Conservation (phyloP, 2,329 filamentous ascomycete genomes). For the Monosporascus cannonballus region DNA sequence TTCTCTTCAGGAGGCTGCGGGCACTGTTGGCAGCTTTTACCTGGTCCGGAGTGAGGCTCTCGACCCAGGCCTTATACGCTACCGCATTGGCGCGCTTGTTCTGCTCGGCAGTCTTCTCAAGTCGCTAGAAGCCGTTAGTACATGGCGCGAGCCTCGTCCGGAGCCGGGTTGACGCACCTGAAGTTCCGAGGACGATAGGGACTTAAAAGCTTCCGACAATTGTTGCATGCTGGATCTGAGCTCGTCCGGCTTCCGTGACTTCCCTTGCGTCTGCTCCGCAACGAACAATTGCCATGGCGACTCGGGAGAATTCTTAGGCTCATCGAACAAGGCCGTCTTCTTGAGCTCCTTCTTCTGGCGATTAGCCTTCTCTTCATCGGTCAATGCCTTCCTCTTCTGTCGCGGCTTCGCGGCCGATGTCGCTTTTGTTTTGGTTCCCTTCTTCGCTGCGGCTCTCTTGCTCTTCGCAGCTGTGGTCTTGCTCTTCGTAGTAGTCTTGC, state of each 20-base stretch:
- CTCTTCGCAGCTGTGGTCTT: slow-evolving; percentile 3
- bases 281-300: slow-evolving; percentile 34
- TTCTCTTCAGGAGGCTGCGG: slow-evolving; percentile 35
- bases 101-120: slow-evolving; percentile 26
- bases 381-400: slow-evolving; percentile 26
- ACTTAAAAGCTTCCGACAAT: slow-evolving; percentile 30
- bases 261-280: slow-evolving; percentile 22
- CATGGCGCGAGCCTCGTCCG: too few relatives aligned
- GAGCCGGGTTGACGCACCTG: slow-evolving; percentile 32
- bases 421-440: slow-evolving; percentile 6
- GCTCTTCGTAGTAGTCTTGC: slow-evolving; percentile 19
- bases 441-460: slow-evolving; percentile 1
- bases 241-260: not conserved
- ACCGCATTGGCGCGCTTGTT: slow-evolving; percentile 37
- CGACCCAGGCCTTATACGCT: slow-evolving; percentile 42
- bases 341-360: slow-evolving; percentile 25
- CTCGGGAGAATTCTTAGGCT: slow-evolving; percentile 28
- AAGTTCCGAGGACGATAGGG: slow-evolving; percentile 32
- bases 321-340: slow-evolving; percentile 34
- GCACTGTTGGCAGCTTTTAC: slow-evolving; percentile 43
- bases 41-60: slow-evolving; percentile 30
- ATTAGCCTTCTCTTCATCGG: slow-evolving; percentile 32
- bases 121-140: slow-evolving; percentile 25
- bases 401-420: slow-evolving; percentile 8
- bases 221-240: slow-evolving; percentile 17